Conservation (phyloP, 768 basidiomycete genomes). For the Mycena albidolilacea region DNA sequence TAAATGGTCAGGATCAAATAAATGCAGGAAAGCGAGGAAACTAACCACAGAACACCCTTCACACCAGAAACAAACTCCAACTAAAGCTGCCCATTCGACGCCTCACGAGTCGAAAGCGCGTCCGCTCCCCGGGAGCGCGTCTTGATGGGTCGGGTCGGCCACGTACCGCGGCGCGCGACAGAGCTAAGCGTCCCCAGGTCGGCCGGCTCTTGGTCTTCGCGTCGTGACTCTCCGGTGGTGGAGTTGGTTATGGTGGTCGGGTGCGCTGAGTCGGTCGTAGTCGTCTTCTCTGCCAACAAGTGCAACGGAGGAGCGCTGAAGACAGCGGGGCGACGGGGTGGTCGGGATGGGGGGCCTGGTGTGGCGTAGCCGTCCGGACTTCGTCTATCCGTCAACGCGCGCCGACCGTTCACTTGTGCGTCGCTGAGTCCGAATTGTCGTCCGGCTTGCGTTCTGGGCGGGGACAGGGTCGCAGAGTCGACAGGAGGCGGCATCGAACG, state of each 20-base stretch:
- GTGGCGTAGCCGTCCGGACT: neutral
- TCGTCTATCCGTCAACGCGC: neutral
- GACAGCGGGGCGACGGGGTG: constrained; percentile 14
- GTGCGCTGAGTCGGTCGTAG: neutral
- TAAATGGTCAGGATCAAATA: neutral
- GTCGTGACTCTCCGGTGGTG: constrained; percentile 5
- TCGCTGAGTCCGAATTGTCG: too few species aligned
- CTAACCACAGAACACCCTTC: neutral
- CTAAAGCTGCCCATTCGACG: constrained; percentile 19
- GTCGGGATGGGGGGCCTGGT: constrained; percentile 1
- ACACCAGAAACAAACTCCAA: constrained; percentile 2
- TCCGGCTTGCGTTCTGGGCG: neutral
- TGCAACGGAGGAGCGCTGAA: neutral
- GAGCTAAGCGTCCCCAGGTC: constrained; percentile 15
- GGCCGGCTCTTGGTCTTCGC: constrained; percentile 21
- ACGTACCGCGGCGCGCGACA: constrained; percentile 26
- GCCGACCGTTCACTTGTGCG: neutral
- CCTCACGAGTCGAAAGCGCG: constrained; percentile 29
- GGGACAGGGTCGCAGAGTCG: neutral
- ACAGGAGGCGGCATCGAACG: constrained; percentile 12
- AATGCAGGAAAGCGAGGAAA: neutral
- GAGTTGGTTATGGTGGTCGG: neutral
- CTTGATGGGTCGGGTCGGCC: constrained; percentile 21
- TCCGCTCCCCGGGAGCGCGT: constrained; percentile 16
- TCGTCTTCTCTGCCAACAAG: constrained; percentile 11